Evolutionary conservation across 208 protist genomes (phyloP).

Genomic region (Trypanosoma mega): DNA sequence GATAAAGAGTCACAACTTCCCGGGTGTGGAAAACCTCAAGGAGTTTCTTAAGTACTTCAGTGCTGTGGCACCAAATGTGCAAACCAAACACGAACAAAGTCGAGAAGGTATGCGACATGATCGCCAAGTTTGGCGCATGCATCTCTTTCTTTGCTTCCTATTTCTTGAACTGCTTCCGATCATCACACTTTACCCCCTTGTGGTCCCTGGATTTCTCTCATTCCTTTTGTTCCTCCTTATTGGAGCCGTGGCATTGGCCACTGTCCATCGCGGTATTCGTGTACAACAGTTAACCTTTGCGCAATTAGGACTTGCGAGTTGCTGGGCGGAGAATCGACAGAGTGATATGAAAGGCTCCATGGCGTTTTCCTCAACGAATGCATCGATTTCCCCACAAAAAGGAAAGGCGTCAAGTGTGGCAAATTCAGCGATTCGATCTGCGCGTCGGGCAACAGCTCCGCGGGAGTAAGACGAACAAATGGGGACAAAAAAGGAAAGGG

Average conservation of each 20-base stretch:
- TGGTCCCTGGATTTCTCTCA: conserved; percentile 35
- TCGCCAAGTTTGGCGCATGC: conserved; percentile 44
- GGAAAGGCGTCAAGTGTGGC: not conserved
- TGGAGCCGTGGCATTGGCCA: conserved; percentile 25
- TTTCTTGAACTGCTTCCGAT: conserved; percentile 36
- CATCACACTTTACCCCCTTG: conserved; percentile 46
- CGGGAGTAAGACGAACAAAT: no score
- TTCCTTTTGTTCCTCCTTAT: conserved; percentile 38
- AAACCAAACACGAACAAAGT: conserved; percentile 2
- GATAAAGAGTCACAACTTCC: conserved; percentile 54
- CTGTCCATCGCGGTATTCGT: conserved; percentile 33
- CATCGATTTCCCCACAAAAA: not conserved
- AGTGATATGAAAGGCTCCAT: not conserved
- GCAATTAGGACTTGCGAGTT: conserved; percentile 34
- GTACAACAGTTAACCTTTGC: conserved; percentile 43
- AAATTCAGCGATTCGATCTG: no score
- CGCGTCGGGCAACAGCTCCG: no score
- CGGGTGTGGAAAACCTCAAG: conserved; percentile 31
- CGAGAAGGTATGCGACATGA: conserved; percentile 28
- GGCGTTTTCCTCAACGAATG: not conserved
- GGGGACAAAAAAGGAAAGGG: not conserved
- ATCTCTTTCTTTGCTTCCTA: conserved; percentile 33
- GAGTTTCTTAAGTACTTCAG: conserved; percentile 56
- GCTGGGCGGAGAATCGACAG: conserved; percentile 24
- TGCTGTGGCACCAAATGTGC: conserved; percentile 30